These are phyloP conservation scores for Madurella mycetomatis DNA, from an alignment of 2,329 filamentous ascomycete genomes.

Conservation along the genomic window DNA sequence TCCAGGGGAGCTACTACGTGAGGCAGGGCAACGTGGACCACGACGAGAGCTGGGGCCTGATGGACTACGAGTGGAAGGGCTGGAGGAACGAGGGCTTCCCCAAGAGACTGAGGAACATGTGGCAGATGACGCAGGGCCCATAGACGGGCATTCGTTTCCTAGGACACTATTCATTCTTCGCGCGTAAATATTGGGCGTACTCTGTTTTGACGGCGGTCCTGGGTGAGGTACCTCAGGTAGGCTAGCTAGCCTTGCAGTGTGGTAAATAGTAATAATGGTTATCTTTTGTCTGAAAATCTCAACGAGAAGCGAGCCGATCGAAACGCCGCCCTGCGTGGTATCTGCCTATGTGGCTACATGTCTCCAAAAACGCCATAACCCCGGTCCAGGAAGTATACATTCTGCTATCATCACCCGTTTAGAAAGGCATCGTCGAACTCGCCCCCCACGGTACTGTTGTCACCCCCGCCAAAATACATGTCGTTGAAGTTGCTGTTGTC, in stretches of 20 bases:
- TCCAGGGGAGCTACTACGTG: slow-evolving; percentile 57
- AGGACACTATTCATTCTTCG: neutral
- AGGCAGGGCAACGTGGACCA: slow-evolving; percentile 45
- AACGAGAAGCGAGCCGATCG: neutral
- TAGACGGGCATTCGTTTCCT: slow-evolving; percentile 6
- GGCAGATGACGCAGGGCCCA: slow-evolving; percentile 36
- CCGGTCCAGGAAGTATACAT: neutral
- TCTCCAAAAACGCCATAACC: neutral
- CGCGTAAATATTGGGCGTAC: too few relatives aligned
- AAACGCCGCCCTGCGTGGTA: neutral
- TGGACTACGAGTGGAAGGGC: slow-evolving; percentile 34
- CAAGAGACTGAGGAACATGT: slow-evolving; percentile 36
- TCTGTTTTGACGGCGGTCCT: too few relatives aligned
- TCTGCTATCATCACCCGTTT: slow-evolving; percentile 4
- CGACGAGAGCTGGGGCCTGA: slow-evolving; percentile 49
- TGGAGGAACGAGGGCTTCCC: slow-evolving; percentile 37
- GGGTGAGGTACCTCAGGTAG: neutral
- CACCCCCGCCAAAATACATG: slow-evolving; percentile 43
- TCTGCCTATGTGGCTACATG: neutral
- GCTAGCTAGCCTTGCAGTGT: neutral
- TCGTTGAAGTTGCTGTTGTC: slow-evolving; percentile 46
- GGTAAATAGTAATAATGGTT: neutral
- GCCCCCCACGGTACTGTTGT: slow-evolving; percentile 38
- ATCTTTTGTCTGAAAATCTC: neutral
- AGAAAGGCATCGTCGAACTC: slow-evolving; percentile 45